Base-by-base conservation (phyloP, 1,139 yeast genomes). In the Neolecta irregularis region DNA sequence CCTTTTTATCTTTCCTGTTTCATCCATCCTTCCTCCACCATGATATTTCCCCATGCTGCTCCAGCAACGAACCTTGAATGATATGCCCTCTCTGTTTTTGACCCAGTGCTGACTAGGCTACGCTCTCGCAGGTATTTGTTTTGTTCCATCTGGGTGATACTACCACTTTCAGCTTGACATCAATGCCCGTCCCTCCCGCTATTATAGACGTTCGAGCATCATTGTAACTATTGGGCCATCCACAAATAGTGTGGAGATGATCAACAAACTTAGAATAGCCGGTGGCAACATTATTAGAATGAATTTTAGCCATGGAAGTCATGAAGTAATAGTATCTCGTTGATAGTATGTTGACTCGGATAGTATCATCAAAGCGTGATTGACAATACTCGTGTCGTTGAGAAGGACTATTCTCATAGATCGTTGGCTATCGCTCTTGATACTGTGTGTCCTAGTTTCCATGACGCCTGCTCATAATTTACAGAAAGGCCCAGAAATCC, bases 161-260 rank as follows among this genome's bases (percentile, higher is more conserved):
- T n/a, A n/a, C n/a, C n/a, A n/a, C n/a, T n/a, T n/a, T n/a, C n/a
- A n/a, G n/a, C n/a, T n/a, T n/a, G n/a, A n/a, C n/a, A n/a, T n/a
- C n/a, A n/a, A n/a, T n/a, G n/a, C n/a, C n/a, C n/a, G n/a, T n/a
- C n/a, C n/a, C n/a, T n/a, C n/a, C n/a, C n/a, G n/a, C n/a, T n/a
- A n/a, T n/a, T n/a, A n/a, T n/a, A 88, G 98, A 66, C 81, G 95
- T 61, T 77, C 94, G 42, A 77, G 96, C 44, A 88, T 88, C 63
- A 85, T 88, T 54, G 95, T 98, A 58, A 88, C 98, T 51, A 88
- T 88, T 61, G 98, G 83, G 52, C 99, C 99, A 54, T 83, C 81
- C 67, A 80, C 96, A 62, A 88, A 88, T 73, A 62, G 67, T 52
- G 88, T 74, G 48, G 95, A 85, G 55, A 69, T 71, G 49, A 64